These are phyloP conservation scores for Aureobasidium subglaciale DNA, from an alignment of 2,329 filamentous ascomycete species.

Conservation along the genomic window DNA sequence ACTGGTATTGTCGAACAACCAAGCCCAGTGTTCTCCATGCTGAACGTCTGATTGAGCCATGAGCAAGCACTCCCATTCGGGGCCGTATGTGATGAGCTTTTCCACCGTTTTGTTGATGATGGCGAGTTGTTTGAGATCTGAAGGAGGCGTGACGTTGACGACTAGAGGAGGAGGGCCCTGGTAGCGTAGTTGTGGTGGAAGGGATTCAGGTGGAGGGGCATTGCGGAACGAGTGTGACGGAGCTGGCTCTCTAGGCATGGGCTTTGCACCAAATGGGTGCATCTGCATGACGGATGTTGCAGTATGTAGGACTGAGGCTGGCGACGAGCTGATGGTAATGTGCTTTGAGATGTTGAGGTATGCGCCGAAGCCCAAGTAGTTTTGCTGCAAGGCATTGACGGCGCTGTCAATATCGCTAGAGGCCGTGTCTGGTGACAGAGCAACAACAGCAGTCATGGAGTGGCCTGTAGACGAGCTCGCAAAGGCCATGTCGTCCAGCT, in stretches of 20 bases:
- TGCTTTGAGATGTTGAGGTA: slow-evolving; percentile 70
- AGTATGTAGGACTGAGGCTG: slow-evolving; percentile 43
- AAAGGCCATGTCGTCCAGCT: slow-evolving; percentile 68
- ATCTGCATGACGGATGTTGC: not conserved
- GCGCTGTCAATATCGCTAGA: slow-evolving; percentile 75
- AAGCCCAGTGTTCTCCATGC: slow-evolving; percentile 82
- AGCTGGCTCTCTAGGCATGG: slow-evolving; percentile 33
- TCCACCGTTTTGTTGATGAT: slow-evolving; percentile 87
- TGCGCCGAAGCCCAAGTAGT: slow-evolving; percentile 78
- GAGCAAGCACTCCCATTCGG: slow-evolving; percentile 79
- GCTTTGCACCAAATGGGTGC: slow-evolving; percentile 68
- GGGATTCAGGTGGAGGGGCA: slow-evolving; percentile 44
- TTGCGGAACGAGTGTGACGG: slow-evolving; percentile 37
- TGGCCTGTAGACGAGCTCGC: slow-evolving; percentile 38
- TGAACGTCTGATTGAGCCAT: slow-evolving; percentile 84
- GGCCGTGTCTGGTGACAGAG: slow-evolving; percentile 70
- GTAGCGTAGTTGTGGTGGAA: slow-evolving; percentile 50
- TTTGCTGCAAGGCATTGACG: slow-evolving; percentile 71
- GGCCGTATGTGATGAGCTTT: slow-evolving; percentile 51
- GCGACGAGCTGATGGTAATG: slow-evolving; percentile 10
- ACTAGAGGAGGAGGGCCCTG: slow-evolving; percentile 40
- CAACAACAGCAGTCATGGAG: slow-evolving; percentile 70
- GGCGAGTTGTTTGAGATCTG: slow-evolving; percentile 69
- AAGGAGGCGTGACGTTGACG: slow-evolving; percentile 56
- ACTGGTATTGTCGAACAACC: slow-evolving; percentile 82